Conservation (phyloP, 768 basidiomycete species). For the Lactifluus subvellereus region DNA sequence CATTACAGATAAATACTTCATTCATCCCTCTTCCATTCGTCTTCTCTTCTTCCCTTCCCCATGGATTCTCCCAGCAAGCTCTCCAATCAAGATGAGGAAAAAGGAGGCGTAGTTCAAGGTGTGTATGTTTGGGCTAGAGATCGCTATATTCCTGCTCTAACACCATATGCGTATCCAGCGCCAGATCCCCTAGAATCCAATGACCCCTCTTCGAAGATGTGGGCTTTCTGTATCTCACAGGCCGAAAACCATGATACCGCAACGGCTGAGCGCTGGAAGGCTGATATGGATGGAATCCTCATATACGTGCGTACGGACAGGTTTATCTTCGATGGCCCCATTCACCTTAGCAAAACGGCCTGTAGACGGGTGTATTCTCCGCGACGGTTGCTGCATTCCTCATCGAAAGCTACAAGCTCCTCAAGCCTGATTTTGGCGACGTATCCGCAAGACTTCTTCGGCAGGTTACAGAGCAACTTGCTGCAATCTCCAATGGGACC, state of each 20-base stretch:
- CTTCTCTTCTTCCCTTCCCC: not conserved
- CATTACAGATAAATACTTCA: not conserved
- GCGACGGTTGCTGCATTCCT: slow-evolving; percentile 22
- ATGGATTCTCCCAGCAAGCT: slow-evolving; percentile 1
- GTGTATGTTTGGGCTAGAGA: too few species aligned
- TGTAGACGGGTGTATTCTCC: slow-evolving; percentile 21
- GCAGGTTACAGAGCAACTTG: too few species aligned
- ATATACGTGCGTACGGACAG: too few species aligned
- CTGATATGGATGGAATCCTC: too few species aligned
- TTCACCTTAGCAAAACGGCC: not conserved
- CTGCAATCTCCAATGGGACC: too few species aligned
- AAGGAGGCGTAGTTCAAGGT: not conserved
- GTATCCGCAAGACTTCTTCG: not conserved
- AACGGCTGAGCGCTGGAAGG: too few species aligned
- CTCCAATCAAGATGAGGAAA: slow-evolving; percentile 1
- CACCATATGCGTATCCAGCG: too few species aligned
- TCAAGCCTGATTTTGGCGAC: slow-evolving; percentile 14
- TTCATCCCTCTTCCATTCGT: not conserved
- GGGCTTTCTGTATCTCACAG: too few species aligned
- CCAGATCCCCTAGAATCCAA: not conserved
- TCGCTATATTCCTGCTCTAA: too few species aligned
- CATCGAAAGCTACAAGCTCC: slow-evolving; percentile 20
- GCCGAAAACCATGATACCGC: too few species aligned
- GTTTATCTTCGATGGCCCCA: too few species aligned
- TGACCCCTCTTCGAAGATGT: not conserved